Base-by-base conservation (phyloP, 768 basidiomycete genomes). In the Leccinum subtestaceum region DNA sequence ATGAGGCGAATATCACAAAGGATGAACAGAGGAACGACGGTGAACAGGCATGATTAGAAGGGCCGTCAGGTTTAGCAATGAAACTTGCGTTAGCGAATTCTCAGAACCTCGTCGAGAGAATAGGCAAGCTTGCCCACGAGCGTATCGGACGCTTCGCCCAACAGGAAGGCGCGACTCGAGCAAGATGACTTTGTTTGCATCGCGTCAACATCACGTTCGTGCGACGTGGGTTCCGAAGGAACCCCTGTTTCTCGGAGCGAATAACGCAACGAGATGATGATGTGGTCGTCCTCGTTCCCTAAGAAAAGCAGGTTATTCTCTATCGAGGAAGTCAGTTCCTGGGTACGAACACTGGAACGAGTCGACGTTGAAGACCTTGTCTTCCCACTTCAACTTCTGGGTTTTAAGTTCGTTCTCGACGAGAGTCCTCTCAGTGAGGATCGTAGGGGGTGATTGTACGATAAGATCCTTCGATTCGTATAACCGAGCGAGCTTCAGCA, bases 181-280 rank as follows among this genome's bases (percentile, higher is more conserved):
- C 86, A 76, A 76, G 66, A 93, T 84, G 64, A 84, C 84, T 84
- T 52, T 71, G 69, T 68, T 86, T 87, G 76, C 86, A 91, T 27
- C 91, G 82, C 32, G 87, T 88, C 32, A 93, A 79, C 90, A 93
- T 91, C 51, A 93, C 91, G 81, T 93, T 93, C 49, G 86, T 89
- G 4, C 91, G 80, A 10, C 86, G 79, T 6, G 78, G 57, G 63
- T 83, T 85, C 13, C 68, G 73, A n/a, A 93, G 74, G 63, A 94
- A 93, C 12, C 92, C 91, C n/a, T 82, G 70, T n/a, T 71, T 75
- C 5, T 71, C 62, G 1, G 88, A 78, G 21, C 89, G 79, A 12
- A 91, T 88, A 5, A 89, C 63, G 7, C 89, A 6, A 89, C 63
- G 7, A 91, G 32, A 92, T 74, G 54, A 92, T 81, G 55, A 92